These are phyloP conservation scores for Verticillium isaacii DNA, from an alignment of 2,329 filamentous ascomycete species.

Conservation along the genomic window DNA sequence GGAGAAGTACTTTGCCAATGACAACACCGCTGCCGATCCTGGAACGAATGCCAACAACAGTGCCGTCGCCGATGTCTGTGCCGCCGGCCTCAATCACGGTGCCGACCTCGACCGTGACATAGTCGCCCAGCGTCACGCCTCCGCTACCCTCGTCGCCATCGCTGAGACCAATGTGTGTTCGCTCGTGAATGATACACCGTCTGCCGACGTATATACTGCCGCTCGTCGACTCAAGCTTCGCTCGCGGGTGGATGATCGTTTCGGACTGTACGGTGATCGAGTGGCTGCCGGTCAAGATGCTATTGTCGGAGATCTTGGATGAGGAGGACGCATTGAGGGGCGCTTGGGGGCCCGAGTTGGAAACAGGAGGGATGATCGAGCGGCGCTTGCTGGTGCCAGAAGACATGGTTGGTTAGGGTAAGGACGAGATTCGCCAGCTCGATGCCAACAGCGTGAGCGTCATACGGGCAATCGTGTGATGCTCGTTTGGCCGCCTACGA, in stretches of 20 bases:
- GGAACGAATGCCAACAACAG: slow-evolving; percentile 53
- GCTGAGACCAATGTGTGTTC: slow-evolving; percentile 47
- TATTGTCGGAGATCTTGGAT: slow-evolving; percentile 58
- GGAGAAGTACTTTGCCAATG: slow-evolving; percentile 52
- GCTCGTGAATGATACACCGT: slow-evolving; percentile 77
- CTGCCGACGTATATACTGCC: slow-evolving; percentile 78
- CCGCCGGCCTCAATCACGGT: slow-evolving; percentile 58
- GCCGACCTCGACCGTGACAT: slow-evolving; percentile 57
- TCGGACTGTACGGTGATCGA: slow-evolving; percentile 74
- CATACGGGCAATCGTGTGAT: neutral
- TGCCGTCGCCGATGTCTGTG: slow-evolving; percentile 57
- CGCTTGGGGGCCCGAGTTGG: slow-evolving; percentile 51
- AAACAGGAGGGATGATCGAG: slow-evolving; percentile 50
- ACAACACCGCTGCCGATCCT: slow-evolving; percentile 55
- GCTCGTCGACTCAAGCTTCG: slow-evolving; percentile 70
- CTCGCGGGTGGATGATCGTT: slow-evolving; percentile 81
- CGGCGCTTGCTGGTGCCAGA: slow-evolving; percentile 41
- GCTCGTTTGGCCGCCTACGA: neutral
- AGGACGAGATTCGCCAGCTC: neutral
- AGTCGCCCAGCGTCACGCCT: slow-evolving; percentile 56
- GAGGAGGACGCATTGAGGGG: slow-evolving; percentile 58
- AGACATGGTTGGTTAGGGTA: slow-evolving; percentile 26
- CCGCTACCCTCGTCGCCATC: slow-evolving; percentile 26
- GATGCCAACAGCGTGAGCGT: neutral
- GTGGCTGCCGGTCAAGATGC: slow-evolving; percentile 64